Conservation (phyloP, 2,329 filamentous ascomycete species). For the Neofusicoccum ribis region DNA sequence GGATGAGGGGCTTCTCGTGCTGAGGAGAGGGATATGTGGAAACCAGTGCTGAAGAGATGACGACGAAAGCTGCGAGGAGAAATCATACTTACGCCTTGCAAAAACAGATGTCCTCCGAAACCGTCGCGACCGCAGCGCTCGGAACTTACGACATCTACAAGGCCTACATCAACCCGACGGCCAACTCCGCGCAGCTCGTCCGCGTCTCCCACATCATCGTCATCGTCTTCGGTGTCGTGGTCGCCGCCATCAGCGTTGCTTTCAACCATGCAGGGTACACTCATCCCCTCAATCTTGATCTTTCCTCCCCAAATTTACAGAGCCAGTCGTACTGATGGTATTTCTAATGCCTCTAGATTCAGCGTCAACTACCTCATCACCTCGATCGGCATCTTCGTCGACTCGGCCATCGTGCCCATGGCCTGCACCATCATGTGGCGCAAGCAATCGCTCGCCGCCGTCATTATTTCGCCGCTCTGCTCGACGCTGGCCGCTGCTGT, state of each 20-base stretch:
- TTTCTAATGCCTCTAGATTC: neutral
- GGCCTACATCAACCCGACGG: constrained; percentile 41
- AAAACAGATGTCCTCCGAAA: constrained; percentile 35
- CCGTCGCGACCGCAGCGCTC: constrained; percentile 43
- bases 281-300: too few relatives aligned
- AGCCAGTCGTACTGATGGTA: too few relatives aligned
- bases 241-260: constrained; percentile 39
- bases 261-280: constrained; percentile 14
- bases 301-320: too few relatives aligned
- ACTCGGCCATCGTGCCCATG: constrained; percentile 43
- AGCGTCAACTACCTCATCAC: constrained; percentile 24
- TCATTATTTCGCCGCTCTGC: constrained; percentile 52
- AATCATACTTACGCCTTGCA: neutral
- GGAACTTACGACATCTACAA: constrained; percentile 49
- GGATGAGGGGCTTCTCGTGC: too few relatives aligned
- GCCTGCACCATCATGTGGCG: constrained; percentile 41
- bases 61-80: too few relatives aligned
- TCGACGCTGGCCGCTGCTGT: constrained; percentile 53
- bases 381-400: constrained; percentile 45
- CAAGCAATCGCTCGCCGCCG: constrained; percentile 47
- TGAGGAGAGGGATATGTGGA: too few relatives aligned
- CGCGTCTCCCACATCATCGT: constrained; percentile 44
- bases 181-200: constrained; percentile 38
- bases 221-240: constrained; percentile 42
- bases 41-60: too few relatives aligned